Evolutionary conservation across 176 grass and related monocot genomes (phyloP).

Genomic region (Oryza meridionalis): DNA sequence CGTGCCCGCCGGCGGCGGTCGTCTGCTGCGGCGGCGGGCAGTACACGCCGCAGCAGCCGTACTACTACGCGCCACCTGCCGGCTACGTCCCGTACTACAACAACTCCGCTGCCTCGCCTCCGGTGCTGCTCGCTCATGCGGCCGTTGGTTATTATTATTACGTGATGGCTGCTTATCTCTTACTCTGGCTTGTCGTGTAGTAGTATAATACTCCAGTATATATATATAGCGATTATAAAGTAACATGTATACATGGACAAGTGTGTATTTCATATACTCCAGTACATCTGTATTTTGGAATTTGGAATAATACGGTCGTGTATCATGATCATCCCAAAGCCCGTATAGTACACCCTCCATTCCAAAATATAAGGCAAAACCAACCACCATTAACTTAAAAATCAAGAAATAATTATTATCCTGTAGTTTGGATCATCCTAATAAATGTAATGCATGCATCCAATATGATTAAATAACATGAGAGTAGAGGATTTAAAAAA

Average conservation of each 20-base stretch:
- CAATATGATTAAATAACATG: too few species aligned
- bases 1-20: slow-evolving; percentile 37
- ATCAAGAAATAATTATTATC: too few species aligned
- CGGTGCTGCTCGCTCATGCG: not conserved
- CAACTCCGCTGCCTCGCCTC: slow-evolving; percentile 36
- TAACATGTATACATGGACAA: not conserved
- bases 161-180: not conserved
- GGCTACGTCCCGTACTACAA: slow-evolving; percentile 50
- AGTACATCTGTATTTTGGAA: not conserved
- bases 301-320: not conserved
- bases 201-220: not conserved
- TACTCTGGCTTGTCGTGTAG: slow-evolving; percentile 15
- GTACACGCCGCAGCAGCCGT: slow-evolving; percentile 33
- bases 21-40: slow-evolving; percentile 47
- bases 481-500: too few species aligned
- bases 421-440: too few species aligned
- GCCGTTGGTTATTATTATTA: not conserved
- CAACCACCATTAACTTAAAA: too few species aligned
- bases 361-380: too few species aligned
- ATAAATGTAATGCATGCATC: too few species aligned
- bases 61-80: slow-evolving; percentile 27
- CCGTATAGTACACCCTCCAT: too few species aligned
- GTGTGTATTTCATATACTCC: not conserved
- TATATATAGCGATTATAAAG: not conserved
- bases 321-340: not conserved